phyloP scores from a whole-genome alignment of 768 basidiomycete genomes.

The Amanita muscaria region DNA sequence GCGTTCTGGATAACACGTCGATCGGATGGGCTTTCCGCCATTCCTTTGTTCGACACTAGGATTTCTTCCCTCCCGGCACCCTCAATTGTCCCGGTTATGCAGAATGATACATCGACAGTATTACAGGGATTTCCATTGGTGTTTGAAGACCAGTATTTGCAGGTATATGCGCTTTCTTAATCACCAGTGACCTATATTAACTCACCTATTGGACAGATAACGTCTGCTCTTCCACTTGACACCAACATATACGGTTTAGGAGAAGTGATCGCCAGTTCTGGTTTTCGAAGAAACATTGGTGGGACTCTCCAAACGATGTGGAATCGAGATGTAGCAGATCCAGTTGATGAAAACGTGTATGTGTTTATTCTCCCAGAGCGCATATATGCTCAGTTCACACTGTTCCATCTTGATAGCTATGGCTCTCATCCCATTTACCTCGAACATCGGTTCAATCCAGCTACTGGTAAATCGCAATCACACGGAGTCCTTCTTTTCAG shows the following conservation, averaged over 20 bases:
- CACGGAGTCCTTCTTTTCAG: slow-evolving; percentile 74
- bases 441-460: slow-evolving; percentile 58
- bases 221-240: slow-evolving; percentile 54
- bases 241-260: slow-evolving; percentile 77
- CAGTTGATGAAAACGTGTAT: slow-evolving; percentile 58
- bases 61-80: slow-evolving; percentile 49
- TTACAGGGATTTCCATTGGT: slow-evolving; percentile 61
- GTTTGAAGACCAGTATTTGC: slow-evolving; percentile 76
- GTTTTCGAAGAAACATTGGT: slow-evolving; percentile 55
- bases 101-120: slow-evolving; percentile 41
- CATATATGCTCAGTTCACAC: no score
- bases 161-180: no score
- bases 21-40: slow-evolving; percentile 40
- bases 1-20: slow-evolving; percentile 76
- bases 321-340: slow-evolving; percentile 55
- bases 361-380: slow-evolving; percentile 14
- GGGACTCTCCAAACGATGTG: slow-evolving; percentile 64
- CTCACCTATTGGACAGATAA: no score
- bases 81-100: slow-evolving; percentile 47
- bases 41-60: slow-evolving; percentile 66
- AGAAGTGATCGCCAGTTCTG: slow-evolving; percentile 61
- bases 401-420: slow-evolving; percentile 26
- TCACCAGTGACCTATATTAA: no score
- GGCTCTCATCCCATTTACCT: slow-evolving; percentile 67
- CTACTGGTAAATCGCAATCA: slow-evolving; percentile 42